Evolutionary conservation across 2,329 filamentous ascomycete species (phyloP).

Genomic region (Venturia carpophila): DNA sequence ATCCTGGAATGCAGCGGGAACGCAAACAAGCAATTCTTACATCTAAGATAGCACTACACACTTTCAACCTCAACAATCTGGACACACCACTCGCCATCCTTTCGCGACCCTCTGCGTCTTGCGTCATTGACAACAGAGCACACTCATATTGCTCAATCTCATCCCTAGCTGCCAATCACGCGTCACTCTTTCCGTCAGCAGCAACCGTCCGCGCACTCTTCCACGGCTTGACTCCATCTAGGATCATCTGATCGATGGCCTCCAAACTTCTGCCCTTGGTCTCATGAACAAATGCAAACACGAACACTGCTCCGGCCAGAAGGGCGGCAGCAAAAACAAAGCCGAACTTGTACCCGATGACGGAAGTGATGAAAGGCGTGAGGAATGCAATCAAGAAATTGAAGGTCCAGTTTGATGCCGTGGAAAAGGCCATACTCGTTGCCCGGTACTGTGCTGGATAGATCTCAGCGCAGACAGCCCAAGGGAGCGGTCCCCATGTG

Average conservation of each 20-base stretch:
- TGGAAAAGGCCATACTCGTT: conserved; percentile 38
- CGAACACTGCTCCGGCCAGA: conserved; percentile 53
- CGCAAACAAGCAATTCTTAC: background rate
- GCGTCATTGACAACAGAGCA: background rate
- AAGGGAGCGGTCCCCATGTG: conserved; percentile 64
- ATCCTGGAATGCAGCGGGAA: background rate
- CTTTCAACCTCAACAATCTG: background rate
- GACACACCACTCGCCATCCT: too few species aligned
- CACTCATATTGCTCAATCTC: background rate
- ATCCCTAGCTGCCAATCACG: background rate
- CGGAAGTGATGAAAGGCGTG: conserved; percentile 66
- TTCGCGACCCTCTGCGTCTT: too few species aligned
- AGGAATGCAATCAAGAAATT: conserved; percentile 53
- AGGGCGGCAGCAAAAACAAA: conserved; percentile 71
- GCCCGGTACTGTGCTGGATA: conserved; percentile 51
- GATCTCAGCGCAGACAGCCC: conserved; percentile 60
- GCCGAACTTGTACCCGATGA: conserved; percentile 65
- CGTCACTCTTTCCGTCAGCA: background rate
- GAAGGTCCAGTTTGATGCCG: conserved; percentile 38
- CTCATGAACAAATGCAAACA: conserved; percentile 73
- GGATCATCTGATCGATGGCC: conserved; percentile 73
- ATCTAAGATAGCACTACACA: background rate
- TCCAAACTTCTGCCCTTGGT: conserved; percentile 65
- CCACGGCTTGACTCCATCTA: conserved; percentile 55
- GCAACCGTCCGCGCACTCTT: conserved; percentile 37